Conservation (phyloP, 139 green algal genomes). For the Tetraselmis striata region DNA sequence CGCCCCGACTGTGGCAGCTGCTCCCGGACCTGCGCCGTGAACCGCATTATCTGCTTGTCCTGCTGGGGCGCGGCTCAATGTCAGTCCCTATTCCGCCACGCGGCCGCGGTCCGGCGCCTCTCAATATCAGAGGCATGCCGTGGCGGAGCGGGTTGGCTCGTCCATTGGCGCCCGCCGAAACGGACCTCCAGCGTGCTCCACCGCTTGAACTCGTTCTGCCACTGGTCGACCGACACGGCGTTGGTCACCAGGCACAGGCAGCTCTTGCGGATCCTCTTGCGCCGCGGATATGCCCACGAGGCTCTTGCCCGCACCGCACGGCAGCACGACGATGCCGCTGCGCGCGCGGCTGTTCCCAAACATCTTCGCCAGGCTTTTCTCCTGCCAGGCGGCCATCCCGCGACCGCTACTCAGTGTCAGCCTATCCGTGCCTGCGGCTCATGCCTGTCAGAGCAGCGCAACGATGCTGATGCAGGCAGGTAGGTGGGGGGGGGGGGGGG, state of each 20-base stretch:
- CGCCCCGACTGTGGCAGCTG: not conserved
- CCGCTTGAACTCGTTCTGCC: constrained; percentile 93
- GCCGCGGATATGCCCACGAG: constrained; percentile 61
- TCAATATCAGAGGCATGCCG: no score
- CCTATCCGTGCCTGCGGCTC: no score
- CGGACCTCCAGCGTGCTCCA: constrained; percentile 86
- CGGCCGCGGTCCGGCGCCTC: no score
- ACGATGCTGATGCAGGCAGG: no score
- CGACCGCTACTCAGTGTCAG: no score
- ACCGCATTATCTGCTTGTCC: constrained; percentile 76
- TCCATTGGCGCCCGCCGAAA: no score
- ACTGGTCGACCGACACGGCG: constrained; percentile 91
- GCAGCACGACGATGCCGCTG: constrained; percentile 94
- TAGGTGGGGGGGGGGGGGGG: no score
- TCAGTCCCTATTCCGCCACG: no score
- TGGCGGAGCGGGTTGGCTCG: no score
- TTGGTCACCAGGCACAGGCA: constrained; percentile 53
- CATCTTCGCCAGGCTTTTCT: constrained; percentile 97
- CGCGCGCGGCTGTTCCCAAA: constrained; percentile 92
- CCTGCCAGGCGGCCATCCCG: no score
- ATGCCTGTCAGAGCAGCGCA: no score
- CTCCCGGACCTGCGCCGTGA: constrained; percentile 47
- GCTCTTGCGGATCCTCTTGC: constrained; percentile 35
- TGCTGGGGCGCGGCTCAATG: no score
- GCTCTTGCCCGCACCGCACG: constrained; percentile 93